A percentile compares a stretch with the other conserved stretches of the same genome.
phyloP scores from a whole-genome alignment of 768 basidiomycete species.

The Phylloporus arenicola region DNA sequence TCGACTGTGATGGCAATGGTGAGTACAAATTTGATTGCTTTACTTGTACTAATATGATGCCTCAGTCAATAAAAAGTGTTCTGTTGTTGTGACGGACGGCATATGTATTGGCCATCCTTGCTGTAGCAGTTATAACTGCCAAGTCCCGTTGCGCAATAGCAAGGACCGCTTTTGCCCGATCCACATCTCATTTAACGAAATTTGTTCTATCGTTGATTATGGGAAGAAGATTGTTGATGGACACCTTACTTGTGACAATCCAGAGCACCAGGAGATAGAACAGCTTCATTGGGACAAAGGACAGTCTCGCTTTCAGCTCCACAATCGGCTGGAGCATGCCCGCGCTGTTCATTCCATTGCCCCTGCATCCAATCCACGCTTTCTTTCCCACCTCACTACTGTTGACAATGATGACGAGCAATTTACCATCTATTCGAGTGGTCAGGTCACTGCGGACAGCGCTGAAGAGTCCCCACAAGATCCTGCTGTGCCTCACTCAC shows the following conservation, averaged over 20 bases:
- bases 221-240: not conserved
- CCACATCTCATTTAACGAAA: accelerated
- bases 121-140: no score
- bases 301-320: slow-evolving; percentile 1
- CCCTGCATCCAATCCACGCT: not conserved
- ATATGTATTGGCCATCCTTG: no score
- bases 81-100: not conserved
- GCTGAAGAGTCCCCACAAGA: no score
- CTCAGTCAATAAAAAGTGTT: not conserved
- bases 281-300: not conserved
- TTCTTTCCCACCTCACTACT: not conserved
- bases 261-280: not conserved
- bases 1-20: not conserved
- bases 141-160: no score
- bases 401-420: not conserved
- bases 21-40: not conserved
- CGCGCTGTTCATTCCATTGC: not conserved
- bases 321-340: not conserved
- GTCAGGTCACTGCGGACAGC: not conserved
- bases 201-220: not conserved
- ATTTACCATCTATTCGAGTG: not conserved
- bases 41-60: not conserved
- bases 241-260: not conserved
- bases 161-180: not conserved
- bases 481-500: not conserved